Evolutionary conservation across 768 basidiomycete species (phyloP).

Genomic region (Lactarius akahatsu): DNA sequence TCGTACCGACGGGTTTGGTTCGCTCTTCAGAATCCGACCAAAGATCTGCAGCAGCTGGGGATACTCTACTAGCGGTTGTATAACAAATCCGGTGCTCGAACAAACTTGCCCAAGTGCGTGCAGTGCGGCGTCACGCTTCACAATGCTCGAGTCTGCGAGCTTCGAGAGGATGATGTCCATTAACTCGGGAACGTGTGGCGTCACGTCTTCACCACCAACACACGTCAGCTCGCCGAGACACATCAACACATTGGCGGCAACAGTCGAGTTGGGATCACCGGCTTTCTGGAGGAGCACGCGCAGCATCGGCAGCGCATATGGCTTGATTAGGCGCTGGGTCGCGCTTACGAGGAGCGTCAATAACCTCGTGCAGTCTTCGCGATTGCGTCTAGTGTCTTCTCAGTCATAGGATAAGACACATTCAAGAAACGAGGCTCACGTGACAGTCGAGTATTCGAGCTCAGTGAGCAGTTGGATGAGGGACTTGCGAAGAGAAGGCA

Average conservation of each 20-base stretch:
- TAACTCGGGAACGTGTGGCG: slow-evolving; percentile 77
- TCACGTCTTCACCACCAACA: slow-evolving; percentile 90
- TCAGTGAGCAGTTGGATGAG: slow-evolving; percentile 96
- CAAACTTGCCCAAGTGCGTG: slow-evolving; percentile 94
- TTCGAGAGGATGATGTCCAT: slow-evolving; percentile 89
- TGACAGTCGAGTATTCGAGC: slow-evolving; percentile 90
- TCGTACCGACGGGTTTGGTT: slow-evolving; percentile 65
- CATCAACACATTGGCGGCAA: slow-evolving; percentile 89
- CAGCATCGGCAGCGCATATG: slow-evolving; percentile 94
- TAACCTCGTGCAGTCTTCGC: slow-evolving; percentile 90
- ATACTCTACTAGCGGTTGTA: slow-evolving; percentile 85
- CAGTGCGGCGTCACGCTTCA: slow-evolving; percentile 91
- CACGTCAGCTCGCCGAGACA: slow-evolving; percentile 92
- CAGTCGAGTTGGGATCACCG: slow-evolving; percentile 77
- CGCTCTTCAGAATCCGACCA: slow-evolving; percentile 81
- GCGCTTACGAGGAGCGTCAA: slow-evolving; percentile 88
- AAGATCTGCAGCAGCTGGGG: slow-evolving; percentile 87
- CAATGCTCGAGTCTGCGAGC: slow-evolving; percentile 83
- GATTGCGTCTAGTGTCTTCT: slow-evolving; percentile 57
- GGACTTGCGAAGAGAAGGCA: slow-evolving; percentile 94
- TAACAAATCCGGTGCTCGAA: slow-evolving; percentile 93
- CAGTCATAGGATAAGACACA: slow-evolving; percentile 18
- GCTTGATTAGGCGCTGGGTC: slow-evolving; percentile 91
- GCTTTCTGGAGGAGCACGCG: slow-evolving; percentile 89
- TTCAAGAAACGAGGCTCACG: slow-evolving; percentile 47